phyloP scores from a whole-genome alignment of 2,329 filamentous ascomycete species.

The Sporothrix euskadiensis region DNA sequence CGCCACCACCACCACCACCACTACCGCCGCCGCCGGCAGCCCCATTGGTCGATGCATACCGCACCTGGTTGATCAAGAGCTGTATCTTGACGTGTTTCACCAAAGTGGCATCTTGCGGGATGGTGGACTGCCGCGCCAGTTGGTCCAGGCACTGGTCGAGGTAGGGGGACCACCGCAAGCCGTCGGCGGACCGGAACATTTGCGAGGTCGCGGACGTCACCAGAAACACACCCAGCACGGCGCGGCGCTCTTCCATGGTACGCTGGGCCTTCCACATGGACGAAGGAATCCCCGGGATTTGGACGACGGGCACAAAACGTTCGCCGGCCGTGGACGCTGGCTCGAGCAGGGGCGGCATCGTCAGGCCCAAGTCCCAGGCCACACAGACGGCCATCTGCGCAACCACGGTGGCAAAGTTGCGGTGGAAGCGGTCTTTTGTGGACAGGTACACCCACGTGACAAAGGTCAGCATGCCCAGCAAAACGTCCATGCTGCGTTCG shows the following conservation, averaged over 20 bases:
- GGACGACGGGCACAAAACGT: conserved; percentile 15
- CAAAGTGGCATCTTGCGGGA: conserved; percentile 52
- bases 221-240: conserved; percentile 49
- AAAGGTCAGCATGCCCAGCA: conserved; percentile 52
- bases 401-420: conserved; percentile 45
- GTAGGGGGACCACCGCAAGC: conserved; percentile 58
- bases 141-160: conserved; percentile 57
- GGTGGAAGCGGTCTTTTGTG: not conserved
- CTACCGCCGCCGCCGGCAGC: not conserved
- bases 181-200: conserved; percentile 49
- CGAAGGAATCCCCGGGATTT: conserved; percentile 16
- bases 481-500: conserved; percentile 50
- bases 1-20: not conserved
- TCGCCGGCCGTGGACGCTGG: not conserved
- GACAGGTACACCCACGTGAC: conserved; percentile 43
- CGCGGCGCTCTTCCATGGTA: conserved; percentile 52
- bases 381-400: conserved; percentile 46
- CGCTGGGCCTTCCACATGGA: conserved; percentile 37
- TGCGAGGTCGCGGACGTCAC: conserved; percentile 39
- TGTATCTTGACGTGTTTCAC: conserved; percentile 46
- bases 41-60: conserved; percentile 12
- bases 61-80: conserved; percentile 42
- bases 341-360: conserved; percentile 32
- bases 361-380: conserved; percentile 50
- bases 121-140: conserved; percentile 49